These are phyloP conservation scores for Teratosphaeria gauchensis DNA, from an alignment of 2,329 filamentous ascomycete genomes.

Conservation along the genomic window DNA sequence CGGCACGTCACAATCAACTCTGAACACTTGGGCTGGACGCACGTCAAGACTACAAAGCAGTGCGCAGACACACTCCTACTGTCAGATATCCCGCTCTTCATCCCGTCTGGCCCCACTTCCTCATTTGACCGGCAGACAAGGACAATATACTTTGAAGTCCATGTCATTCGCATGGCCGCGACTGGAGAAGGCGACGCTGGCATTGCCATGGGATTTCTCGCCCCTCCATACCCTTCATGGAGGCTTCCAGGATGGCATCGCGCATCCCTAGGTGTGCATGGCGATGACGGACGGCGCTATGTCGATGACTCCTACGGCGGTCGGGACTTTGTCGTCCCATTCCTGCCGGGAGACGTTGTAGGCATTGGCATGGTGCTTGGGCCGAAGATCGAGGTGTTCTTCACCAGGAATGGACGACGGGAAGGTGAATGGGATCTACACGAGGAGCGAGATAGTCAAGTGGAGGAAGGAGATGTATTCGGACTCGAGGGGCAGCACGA, in stretches of 20 bases:
- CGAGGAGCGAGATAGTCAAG: conserved; percentile 58
- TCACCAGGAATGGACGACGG: conserved; percentile 56
- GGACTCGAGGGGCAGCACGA: conserved; percentile 62
- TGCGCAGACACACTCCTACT: conserved; percentile 55
- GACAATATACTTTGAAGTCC: conserved; percentile 65
- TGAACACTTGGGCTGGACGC: conserved; percentile 42
- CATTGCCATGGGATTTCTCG: conserved; percentile 60
- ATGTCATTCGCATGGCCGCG: conserved; percentile 39
- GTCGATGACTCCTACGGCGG: conserved; percentile 69
- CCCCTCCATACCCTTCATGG: conserved; percentile 67
- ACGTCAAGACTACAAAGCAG: conserved; percentile 22
- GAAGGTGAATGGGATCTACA: conserved; percentile 61
- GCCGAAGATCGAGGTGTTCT: conserved; percentile 53
- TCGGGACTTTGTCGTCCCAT: conserved; percentile 55
- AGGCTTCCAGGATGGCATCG: conserved; percentile 74
- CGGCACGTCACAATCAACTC: conserved; percentile 36
- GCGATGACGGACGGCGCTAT: conserved; percentile 68
- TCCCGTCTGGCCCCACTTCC: conserved; percentile 25
- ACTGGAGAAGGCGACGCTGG: conserved; percentile 37
- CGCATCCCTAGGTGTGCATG: conserved; percentile 64
- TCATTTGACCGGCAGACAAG: conserved; percentile 25
- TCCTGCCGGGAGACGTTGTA: conserved; percentile 55
- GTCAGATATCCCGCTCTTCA: conserved; percentile 60
- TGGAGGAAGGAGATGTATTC: conserved; percentile 49
- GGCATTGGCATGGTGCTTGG: conserved; percentile 61